Evolutionary conservation across 768 basidiomycete genomes (phyloP).

Genomic region (Coprinopsis strossmayeri): DNA sequence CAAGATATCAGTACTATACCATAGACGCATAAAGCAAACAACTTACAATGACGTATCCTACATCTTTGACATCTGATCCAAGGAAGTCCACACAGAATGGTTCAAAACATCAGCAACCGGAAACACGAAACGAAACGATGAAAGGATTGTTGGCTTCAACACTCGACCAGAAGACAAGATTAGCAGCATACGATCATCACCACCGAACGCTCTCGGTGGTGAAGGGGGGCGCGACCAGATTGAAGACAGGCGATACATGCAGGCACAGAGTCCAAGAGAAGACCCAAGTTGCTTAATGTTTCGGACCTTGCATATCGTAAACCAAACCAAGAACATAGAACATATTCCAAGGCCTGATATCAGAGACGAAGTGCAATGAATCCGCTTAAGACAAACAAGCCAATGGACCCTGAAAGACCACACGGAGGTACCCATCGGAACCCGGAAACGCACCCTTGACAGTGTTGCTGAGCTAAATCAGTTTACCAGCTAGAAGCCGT

Average conservation of each 20-base stretch:
- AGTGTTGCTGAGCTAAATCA: constrained; percentile 7
- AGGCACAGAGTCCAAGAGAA: constrained; percentile 8
- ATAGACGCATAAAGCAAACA: neutral
- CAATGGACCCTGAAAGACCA: constrained; percentile 24
- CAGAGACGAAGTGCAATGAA: constrained; percentile 2
- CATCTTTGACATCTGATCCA: constrained; percentile 92
- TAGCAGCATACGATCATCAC: constrained; percentile 3
- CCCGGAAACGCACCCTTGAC: constrained; percentile 31
- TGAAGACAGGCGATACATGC: constrained; percentile 8
- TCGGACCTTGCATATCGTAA: constrained; percentile 1
- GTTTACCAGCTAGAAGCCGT: constrained; percentile 5
- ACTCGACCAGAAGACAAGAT: neutral
- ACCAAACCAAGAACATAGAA: constrained; percentile 13
- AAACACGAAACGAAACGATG: neutral
- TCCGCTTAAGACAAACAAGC: constrained; percentile 10
- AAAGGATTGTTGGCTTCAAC: neutral
- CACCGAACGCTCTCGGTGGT: neutral
- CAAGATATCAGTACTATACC: constrained; percentile 9
- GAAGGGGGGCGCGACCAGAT: constrained; percentile 10
- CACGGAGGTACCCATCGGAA: constrained; percentile 31
- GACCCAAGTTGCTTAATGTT: constrained; percentile 8
- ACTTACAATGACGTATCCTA: constrained; percentile 92
- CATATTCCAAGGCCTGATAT: constrained; percentile 17
- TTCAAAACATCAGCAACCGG: constrained; percentile 19
- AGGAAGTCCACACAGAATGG: constrained; percentile 24